Evolutionary conservation across 1,284 basidiomycete genomes (phyloP), one percentile per base, ranked within the genome.

Genomic region (Naganishia liquefaciens): DNA sequence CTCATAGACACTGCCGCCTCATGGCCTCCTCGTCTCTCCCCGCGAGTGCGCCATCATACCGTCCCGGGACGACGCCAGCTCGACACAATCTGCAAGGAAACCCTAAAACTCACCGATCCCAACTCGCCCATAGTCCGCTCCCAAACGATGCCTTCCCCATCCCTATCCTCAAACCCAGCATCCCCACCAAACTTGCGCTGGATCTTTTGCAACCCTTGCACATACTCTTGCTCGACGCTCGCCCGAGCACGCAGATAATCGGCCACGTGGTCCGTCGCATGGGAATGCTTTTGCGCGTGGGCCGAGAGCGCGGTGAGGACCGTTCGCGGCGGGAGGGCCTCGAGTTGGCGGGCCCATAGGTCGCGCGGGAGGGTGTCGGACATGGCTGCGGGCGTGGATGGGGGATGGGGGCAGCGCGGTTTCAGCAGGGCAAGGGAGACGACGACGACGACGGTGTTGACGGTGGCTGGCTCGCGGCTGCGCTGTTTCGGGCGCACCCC

Each of bases 221-320:
- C 76, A 68, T 84, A 84, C 37, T 74, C 69, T 19, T 78, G 74
- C 65, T 84, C 82, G 47, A 82, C 77, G 3, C 72, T 71, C 0
- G 79, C 74, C 25, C 82, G 76, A 49, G 83, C 82, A 42, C 78
- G 78, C 73, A 80, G 81, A 65, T 82, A 77, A 60, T 82, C 79
- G 28, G 81, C 79, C 21, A 82, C 71, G 0, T 74, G 73, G 30
- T 78, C 76, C 39, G 76, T 71, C 51, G 77, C 74, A n/a, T 71
- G 72, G 1, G 69, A 71, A 0, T 79, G 77, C 6, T 72, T 68
- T 13, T 72, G 69, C 0, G 79, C 66, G 0, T 79, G 70, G 1
- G 70, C 65, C 60, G 75, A 72, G 2, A 80, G 70, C 0, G 71
- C 62, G 15, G 58, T 54, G 39, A 78, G 71, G 19, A 78, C 66